Conservation (phyloP, 805 yeast genomes). For the Geotrichum ghanense region DNA sequence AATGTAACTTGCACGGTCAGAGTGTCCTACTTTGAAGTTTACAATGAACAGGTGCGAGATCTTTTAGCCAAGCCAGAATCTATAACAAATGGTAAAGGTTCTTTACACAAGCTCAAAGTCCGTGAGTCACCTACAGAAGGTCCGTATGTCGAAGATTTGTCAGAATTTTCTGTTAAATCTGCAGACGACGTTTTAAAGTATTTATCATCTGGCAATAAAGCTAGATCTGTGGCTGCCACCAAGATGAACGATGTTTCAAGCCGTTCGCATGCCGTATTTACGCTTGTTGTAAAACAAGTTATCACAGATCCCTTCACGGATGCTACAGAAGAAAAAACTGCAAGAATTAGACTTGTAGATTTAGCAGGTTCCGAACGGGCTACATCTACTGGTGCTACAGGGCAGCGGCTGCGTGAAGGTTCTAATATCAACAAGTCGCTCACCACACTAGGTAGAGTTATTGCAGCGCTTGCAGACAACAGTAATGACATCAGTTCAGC, state of each 20-base stretch:
- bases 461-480: conserved; percentile 35
- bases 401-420: conserved; percentile 57
- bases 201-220: conserved; percentile 40
- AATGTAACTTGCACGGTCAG: conserved; percentile 33
- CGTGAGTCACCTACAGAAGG: conserved; percentile 58
- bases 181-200: conserved; percentile 37
- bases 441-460: conserved; percentile 67
- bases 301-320: conserved; percentile 24
- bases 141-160: conserved; percentile 60
- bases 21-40: conserved; percentile 61
- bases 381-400: conserved; percentile 46
- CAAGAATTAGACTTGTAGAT: conserved; percentile 62
- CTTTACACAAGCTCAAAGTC: conserved; percentile 31
- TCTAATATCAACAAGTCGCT: conserved; percentile 66
- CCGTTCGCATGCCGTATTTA: conserved; percentile 72
- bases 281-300: conserved; percentile 50
- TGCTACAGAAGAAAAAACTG: conserved; percentile 36
- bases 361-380: conserved; percentile 77
- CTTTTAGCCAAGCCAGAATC: conserved; percentile 27
- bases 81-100: background rate
- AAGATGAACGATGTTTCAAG: conserved; percentile 62
- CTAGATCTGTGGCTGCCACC: conserved; percentile 61
- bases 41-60: conserved; percentile 68
- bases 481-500: conserved; percentile 1
- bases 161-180: conserved; percentile 39